Evolutionary conservation across 352 stramenopile genomes (phyloP).

Genomic region (Pythium pyrilobum): DNA sequence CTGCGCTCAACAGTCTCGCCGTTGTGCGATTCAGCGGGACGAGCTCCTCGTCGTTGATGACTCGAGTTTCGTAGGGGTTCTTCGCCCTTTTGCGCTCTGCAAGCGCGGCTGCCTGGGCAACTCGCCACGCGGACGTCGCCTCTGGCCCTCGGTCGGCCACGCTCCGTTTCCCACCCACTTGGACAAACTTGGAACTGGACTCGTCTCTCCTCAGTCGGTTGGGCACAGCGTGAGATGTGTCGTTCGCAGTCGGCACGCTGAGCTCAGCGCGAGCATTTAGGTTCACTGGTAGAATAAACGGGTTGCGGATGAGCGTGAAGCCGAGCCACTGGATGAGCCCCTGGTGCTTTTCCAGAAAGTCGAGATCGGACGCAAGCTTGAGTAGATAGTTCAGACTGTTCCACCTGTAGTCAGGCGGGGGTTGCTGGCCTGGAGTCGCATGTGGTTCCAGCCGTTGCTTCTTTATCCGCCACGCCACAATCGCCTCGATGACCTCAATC

Average conservation of each 20-base stretch:
- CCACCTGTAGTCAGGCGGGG: constrained; percentile 60
- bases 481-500: constrained; percentile 85
- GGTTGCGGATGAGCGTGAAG: constrained; percentile 82
- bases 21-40: constrained; percentile 28
- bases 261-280: constrained; percentile 50
- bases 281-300: constrained; percentile 83
- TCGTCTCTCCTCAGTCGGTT: constrained; percentile 3
- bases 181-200: constrained; percentile 39
- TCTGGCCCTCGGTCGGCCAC: constrained; percentile 5
- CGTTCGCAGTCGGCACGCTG: neutral
- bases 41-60: constrained; percentile 84
- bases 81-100: constrained; percentile 59
- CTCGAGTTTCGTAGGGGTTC: constrained; percentile 75
- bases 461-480: constrained; percentile 66
- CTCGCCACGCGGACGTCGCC: constrained; percentile 10
- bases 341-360: constrained; percentile 83
- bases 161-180: constrained; percentile 53
- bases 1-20: constrained; percentile 4
- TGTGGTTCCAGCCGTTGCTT: constrained; percentile 16
- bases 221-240: neutral
- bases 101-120: constrained; percentile 25
- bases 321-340: constrained; percentile 80
- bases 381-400: constrained; percentile 91
- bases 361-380: constrained; percentile 86
- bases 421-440: neutral